These are phyloP conservation scores for Plasmodium coatneyi DNA, from an alignment of 169 alveolate species.

Conservation along the genomic window DNA sequence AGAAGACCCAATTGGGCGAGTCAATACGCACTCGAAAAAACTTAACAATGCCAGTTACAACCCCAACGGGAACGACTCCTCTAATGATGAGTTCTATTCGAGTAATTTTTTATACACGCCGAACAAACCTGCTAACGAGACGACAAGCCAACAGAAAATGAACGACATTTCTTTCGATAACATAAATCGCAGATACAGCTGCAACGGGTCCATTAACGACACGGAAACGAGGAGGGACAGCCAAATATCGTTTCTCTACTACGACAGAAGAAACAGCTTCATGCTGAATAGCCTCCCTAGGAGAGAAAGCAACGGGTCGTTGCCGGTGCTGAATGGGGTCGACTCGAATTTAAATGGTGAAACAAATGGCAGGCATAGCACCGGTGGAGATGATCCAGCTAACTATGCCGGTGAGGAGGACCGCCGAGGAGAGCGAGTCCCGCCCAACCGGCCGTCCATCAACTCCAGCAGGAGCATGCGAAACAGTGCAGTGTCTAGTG, in stretches of 20 bases:
- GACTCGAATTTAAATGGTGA: not conserved
- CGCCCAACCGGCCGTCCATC: constrained; percentile 1
- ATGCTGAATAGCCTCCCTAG: constrained; percentile 1
- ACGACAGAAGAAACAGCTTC: constrained; percentile 48
- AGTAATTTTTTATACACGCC: constrained; percentile 74
- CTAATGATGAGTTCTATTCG: constrained; percentile 58
- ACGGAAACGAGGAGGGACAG: constrained; percentile 20
- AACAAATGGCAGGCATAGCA: not conserved
- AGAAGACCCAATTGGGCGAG: not conserved
- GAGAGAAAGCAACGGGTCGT: constrained; percentile 8
- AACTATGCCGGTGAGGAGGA: not conserved
- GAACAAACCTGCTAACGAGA: constrained; percentile 10
- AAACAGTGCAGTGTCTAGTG: not conserved
- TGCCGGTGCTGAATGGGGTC: not conserved
- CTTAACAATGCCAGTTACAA: not conserved
- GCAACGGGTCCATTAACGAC: not conserved
- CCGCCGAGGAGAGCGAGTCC: not conserved
- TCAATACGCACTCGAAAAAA: not conserved
- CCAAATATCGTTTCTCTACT: constrained; percentile 7
- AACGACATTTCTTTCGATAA: constrained; percentile 64
- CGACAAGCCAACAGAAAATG: not conserved
- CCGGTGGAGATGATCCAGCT: not conserved
- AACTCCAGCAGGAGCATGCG: constrained; percentile 14
- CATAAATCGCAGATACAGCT: constrained; percentile 13
- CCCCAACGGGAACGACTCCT: constrained; percentile 11